These are phyloP conservation scores for Ceratocystis albifundus DNA, from an alignment of 2,329 filamentous ascomycete genomes.

Conservation along the genomic window DNA sequence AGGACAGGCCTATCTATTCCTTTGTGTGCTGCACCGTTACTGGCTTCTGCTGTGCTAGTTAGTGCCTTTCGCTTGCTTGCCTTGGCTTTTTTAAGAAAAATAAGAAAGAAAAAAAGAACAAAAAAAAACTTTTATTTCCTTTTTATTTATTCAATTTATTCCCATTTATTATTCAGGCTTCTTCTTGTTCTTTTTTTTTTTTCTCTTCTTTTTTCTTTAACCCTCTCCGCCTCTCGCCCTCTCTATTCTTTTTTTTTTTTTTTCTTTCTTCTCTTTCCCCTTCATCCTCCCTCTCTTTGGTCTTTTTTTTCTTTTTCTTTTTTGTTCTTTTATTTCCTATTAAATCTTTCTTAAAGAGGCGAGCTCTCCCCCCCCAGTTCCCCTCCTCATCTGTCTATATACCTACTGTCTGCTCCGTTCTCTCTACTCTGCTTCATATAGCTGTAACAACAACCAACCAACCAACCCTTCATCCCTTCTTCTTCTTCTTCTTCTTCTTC, in stretches of 20 bases:
- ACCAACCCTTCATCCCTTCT: no score
- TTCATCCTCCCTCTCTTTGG: not conserved
- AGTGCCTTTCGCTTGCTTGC: not conserved
- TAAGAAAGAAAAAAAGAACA: no score
- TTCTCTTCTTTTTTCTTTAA: not conserved
- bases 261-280: not conserved
- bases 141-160: not conserved
- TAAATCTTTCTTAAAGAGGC: not conserved
- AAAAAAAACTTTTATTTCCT: not conserved
- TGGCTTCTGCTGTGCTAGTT: not conserved
- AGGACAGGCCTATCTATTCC: not conserved
- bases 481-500: slow-evolving; percentile 5
- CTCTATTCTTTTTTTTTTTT: not conserved
- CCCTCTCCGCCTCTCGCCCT: not conserved
- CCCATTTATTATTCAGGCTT: not conserved
- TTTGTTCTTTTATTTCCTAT: slow-evolving; percentile 11
- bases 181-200: not conserved
- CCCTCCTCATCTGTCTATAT: not conserved
- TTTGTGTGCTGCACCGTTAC: not conserved
- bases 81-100: not conserved
- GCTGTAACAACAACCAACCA: not conserved
- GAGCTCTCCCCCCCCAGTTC: not conserved
- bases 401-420: no score
- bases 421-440: no score
- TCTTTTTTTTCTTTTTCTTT: no score